phyloP scores from a whole-genome alignment of 345 rosid species.

The Camelina neglecta region DNA sequence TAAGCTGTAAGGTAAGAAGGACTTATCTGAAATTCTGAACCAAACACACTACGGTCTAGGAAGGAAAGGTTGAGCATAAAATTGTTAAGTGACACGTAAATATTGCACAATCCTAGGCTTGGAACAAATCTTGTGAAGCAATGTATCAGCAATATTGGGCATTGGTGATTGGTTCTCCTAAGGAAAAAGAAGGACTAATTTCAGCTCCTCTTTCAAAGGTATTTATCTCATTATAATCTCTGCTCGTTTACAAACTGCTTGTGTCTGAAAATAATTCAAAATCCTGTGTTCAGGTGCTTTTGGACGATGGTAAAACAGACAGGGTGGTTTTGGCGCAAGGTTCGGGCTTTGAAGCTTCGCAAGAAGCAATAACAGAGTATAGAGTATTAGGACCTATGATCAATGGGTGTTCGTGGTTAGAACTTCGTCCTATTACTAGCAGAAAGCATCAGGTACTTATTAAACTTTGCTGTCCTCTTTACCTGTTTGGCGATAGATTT shows the following conservation, averaged over 20 bases:
- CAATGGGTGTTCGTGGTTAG: slow-evolving; percentile 95
- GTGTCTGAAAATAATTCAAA: slow-evolving; percentile 16
- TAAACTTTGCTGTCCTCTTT: background rate
- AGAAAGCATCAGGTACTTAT: slow-evolving; percentile 85
- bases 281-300: slow-evolving; percentile 59
- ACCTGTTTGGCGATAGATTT: background rate
- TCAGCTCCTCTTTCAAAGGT: slow-evolving; percentile 89
- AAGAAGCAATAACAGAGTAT: slow-evolving; percentile 83
- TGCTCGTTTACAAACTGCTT: slow-evolving; percentile 1
- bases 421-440: slow-evolving; percentile 75
- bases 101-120: slow-evolving; percentile 54
- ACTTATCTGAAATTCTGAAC: background rate
- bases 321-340: slow-evolving; percentile 72
- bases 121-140: slow-evolving; percentile 78
- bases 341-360: slow-evolving; percentile 74
- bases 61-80: background rate
- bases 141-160: slow-evolving; percentile 86
- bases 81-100: slow-evolving; percentile 5
- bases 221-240: slow-evolving; percentile 13
- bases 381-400: slow-evolving; percentile 83
- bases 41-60: background rate
- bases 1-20: slow-evolving; percentile 62
- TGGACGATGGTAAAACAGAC: slow-evolving; percentile 92
- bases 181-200: slow-evolving; percentile 78
- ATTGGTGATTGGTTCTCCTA: slow-evolving; percentile 86